Percentiles rank a stretch among this genome's conserved stretches.
These are phyloP conservation scores for Cryptococcus sp. DNA, from an alignment of 1,284 basidiomycete species.

Conservation along the genomic window DNA sequence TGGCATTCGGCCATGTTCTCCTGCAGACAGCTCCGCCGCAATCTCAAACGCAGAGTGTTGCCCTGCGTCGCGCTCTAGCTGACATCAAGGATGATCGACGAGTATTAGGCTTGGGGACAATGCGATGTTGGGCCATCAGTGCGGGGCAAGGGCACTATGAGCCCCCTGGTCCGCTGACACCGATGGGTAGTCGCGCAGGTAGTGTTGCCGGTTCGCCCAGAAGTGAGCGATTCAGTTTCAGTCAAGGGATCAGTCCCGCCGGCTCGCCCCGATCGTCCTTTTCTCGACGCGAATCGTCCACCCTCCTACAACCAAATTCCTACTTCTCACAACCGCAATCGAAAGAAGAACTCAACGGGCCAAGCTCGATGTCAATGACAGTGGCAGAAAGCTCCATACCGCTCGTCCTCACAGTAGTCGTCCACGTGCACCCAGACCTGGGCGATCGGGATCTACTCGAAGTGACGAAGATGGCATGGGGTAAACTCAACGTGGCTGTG, in stretches of 20 bases:
- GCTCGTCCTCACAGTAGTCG: conserved; percentile 76
- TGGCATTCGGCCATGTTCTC: conserved; percentile 75
- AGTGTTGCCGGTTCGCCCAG: background rate
- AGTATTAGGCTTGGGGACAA: conserved; percentile 41
- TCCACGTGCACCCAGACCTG: conserved; percentile 70
- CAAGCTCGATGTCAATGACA: conserved; percentile 1
- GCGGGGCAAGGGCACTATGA: conserved; percentile 26
- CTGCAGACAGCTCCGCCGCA: conserved; percentile 77
- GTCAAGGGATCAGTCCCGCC: conserved; percentile 1
- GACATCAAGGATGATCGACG: conserved; percentile 61
- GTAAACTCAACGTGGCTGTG: conserved; percentile 29
- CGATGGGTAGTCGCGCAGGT: conserved; percentile 8
- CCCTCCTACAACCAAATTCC: conserved; percentile 17
- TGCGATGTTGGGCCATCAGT: conserved; percentile 43
- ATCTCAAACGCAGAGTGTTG: conserved; percentile 69
- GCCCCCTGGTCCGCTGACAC: background rate
- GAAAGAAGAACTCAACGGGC: background rate
- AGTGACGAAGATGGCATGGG: conserved; percentile 46
- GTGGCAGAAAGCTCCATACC: conserved; percentile 15
- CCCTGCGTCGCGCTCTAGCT: conserved; percentile 72
- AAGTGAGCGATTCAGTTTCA: too few relatives aligned
- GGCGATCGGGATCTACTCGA: conserved; percentile 71
- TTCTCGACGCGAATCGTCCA: conserved; percentile 9
- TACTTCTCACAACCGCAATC: conserved; percentile 24
- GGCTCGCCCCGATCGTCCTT: conserved; percentile 25